phyloP scores from a whole-genome alignment of 2,329 filamentous ascomycete species.

The Sporothrix brasiliensis region DNA sequence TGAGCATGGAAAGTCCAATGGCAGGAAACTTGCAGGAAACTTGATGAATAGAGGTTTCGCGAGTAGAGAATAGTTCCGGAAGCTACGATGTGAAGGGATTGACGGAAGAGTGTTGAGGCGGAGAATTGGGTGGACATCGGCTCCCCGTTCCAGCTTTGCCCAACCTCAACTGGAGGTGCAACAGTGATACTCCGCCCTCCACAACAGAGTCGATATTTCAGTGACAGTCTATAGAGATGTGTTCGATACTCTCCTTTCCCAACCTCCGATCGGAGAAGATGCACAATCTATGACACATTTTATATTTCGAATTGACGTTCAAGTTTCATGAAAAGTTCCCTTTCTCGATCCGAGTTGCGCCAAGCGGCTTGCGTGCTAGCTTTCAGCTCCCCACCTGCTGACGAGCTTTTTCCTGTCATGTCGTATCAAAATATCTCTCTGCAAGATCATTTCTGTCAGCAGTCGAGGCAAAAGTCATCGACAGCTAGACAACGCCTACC shows the following conservation, averaged over 20 bases:
- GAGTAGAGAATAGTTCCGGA: background rate
- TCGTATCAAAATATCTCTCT: background rate
- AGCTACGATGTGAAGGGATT: background rate
- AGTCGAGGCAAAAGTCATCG: background rate
- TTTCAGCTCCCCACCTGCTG: slow-evolving; percentile 18
- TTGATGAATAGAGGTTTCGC: background rate
- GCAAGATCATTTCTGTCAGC: background rate
- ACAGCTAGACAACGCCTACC: background rate
- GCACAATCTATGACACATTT: slow-evolving; percentile 16
- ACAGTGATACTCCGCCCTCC: too few species aligned
- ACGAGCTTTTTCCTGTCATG: slow-evolving; percentile 7
- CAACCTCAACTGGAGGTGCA: background rate
- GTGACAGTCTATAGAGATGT: too few species aligned
- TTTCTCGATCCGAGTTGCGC: background rate
- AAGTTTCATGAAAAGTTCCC: background rate
- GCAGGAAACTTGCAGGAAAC: background rate
- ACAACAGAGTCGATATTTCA: too few species aligned
- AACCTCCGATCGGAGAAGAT: slow-evolving; percentile 18
- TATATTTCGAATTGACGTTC: slow-evolving; percentile 7
- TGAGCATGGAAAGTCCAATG: background rate
- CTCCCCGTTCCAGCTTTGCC: background rate
- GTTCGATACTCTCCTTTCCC: background rate
- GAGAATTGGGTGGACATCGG: background rate
- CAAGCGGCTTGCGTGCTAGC: slow-evolving; percentile 16
- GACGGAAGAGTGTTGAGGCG: background rate